phyloP scores from a whole-genome alignment of 345 rosid genomes.

The Pistacia vera region DNA sequence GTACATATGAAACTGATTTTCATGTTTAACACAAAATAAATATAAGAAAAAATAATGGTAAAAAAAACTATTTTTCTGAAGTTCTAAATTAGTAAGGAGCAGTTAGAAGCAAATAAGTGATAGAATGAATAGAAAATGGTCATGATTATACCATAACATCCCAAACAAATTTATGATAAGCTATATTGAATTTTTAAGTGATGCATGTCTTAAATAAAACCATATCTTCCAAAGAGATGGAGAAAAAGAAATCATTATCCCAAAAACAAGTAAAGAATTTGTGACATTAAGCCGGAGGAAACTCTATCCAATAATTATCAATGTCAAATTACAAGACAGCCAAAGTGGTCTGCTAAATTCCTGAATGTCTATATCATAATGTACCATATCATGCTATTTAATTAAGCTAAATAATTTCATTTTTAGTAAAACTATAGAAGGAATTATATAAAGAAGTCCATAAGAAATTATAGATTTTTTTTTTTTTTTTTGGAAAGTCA shows the following conservation, averaged over 20 bases:
- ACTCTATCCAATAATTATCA: background rate
- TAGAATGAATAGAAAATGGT: background rate
- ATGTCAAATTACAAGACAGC: background rate
- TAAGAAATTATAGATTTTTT: background rate
- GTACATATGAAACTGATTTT: background rate
- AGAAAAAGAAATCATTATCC: constrained; percentile 3
- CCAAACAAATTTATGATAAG: background rate
- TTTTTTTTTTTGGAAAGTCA: background rate
- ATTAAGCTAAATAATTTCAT: background rate
- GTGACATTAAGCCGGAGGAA: background rate
- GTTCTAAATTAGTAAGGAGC: background rate
- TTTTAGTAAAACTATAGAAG: background rate
- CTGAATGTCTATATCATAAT: background rate
- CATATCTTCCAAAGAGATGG: background rate
- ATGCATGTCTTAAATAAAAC: background rate
- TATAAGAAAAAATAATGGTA: background rate
- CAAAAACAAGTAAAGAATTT: background rate
- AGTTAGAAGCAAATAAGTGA: background rate
- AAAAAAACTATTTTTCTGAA: background rate
- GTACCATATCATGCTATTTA: background rate
- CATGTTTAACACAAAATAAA: constrained; percentile 14
- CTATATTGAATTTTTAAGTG: background rate
- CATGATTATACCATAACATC: background rate
- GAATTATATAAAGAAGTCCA: background rate
- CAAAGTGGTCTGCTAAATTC: background rate